Percentiles rank a stretch among this genome's conserved stretches.
Conservation (phyloP, 2,329 filamentous ascomycete genomes). For the Alternaria sp. region DNA sequence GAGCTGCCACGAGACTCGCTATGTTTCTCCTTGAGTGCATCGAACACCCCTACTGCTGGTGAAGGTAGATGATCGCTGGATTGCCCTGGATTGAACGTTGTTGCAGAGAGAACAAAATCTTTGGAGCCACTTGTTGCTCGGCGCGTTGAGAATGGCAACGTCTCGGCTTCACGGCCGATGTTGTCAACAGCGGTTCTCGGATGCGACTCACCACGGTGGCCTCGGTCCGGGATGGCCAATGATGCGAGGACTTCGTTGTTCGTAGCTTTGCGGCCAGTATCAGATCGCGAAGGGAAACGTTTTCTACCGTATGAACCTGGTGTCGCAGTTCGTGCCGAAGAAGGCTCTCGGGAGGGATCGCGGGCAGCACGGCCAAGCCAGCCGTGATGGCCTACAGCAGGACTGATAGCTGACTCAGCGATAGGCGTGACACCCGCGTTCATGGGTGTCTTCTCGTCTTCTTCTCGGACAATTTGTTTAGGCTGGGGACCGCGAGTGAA, state of each 20-base stretch:
- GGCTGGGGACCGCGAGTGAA: conserved; percentile 66
- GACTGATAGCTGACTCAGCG: conserved; percentile 71
- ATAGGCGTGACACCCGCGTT: conserved; percentile 87
- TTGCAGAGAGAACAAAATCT: conserved; percentile 54
- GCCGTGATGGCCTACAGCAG: conserved; percentile 60
- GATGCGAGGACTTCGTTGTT: conserved; percentile 46
- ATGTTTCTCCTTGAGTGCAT: conserved; percentile 68
- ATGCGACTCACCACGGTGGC: conserved; percentile 40
- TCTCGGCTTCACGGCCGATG: conserved; percentile 52
- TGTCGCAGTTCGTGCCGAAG: conserved; percentile 61
- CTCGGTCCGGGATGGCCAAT: conserved; percentile 47
- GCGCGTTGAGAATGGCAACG: conserved; percentile 46
- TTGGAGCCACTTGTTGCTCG: conserved; percentile 65
- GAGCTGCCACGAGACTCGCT: conserved; percentile 73
- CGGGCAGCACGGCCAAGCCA: conserved; percentile 51
- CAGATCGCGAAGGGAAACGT: conserved; percentile 63
- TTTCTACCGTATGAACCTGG: conserved; percentile 73
- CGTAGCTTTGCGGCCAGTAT: conserved; percentile 40
- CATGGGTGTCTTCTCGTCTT: conserved; percentile 74
- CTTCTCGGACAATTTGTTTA: conserved; percentile 72
- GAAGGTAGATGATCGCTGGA: conserved; percentile 64
- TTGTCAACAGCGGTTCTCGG: conserved; percentile 51
- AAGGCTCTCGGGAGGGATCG: conserved; percentile 52
- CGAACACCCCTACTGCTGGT: conserved; percentile 70
- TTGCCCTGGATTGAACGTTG: conserved; percentile 45